These are phyloP conservation scores for Pilatotrama ljubarskyi DNA, from an alignment of 768 basidiomycete genomes.

Conservation along the genomic window DNA sequence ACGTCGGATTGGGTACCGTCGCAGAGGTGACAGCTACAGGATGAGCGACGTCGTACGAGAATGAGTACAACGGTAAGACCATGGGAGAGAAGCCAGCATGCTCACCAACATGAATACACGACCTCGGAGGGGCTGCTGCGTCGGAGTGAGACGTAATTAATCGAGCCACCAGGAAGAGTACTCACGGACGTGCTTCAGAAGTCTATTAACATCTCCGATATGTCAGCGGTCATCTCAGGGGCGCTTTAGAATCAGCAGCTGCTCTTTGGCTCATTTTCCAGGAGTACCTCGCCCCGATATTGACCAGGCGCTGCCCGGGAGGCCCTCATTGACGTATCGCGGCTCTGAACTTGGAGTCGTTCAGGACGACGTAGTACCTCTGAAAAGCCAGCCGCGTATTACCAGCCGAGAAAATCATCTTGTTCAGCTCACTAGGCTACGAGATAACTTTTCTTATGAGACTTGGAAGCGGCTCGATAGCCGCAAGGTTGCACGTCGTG, in stretches of 20 bases:
- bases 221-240: background rate
- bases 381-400: too few species aligned
- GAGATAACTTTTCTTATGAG: too few species aligned
- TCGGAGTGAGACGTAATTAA: background rate
- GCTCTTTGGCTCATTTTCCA: background rate
- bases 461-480: too few species aligned
- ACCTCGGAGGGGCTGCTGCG: background rate
- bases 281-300: background rate
- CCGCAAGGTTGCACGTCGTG: too few species aligned
- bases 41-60: conserved; percentile 1
- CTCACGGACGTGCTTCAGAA: background rate
- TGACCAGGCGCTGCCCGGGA: too few species aligned
- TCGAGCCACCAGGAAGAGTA: background rate
- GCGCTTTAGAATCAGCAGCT: background rate
- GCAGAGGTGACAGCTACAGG: background rate
- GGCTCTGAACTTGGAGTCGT: too few species aligned
- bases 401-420: too few species aligned
- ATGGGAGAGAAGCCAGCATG: background rate
- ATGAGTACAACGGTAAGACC: background rate
- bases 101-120: background rate
- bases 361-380: too few species aligned
- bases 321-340: too few species aligned
- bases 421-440: too few species aligned
- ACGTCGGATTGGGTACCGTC: conserved; percentile 10
- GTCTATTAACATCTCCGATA: background rate